phyloP scores from a whole-genome alignment of 257 asterid species.

The Ilex asprella region DNA sequence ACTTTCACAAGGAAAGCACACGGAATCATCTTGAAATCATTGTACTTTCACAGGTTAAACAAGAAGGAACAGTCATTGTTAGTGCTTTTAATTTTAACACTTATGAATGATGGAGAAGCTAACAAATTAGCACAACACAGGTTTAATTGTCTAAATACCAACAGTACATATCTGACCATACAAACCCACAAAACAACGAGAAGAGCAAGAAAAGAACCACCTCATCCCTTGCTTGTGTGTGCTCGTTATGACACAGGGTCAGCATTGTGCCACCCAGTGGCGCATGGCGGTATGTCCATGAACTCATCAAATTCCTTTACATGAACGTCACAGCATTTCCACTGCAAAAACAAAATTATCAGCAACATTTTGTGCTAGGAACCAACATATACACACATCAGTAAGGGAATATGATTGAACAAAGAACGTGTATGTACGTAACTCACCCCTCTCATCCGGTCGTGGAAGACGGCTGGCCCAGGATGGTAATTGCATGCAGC shows the following conservation, averaged over 20 bases:
- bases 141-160: no score
- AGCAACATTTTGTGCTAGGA: not conserved
- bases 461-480: slow-evolving; percentile 87
- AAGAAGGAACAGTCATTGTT: no score
- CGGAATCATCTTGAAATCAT: no score
- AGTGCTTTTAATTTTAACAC: no score
- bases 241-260: slow-evolving; percentile 24
- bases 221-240: no score
- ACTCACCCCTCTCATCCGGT: slow-evolving; percentile 88
- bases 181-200: no score
- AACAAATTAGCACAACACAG: no score
- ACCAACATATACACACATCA: not conserved
- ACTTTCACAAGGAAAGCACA: no score
- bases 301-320: slow-evolving; percentile 90
- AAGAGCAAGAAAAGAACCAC: no score
- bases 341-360: slow-evolving; percentile 33
- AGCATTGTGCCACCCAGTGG: slow-evolving; percentile 91
- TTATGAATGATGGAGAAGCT: no score
- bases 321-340: slow-evolving; percentile 91
- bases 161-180: no score
- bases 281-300: slow-evolving; percentile 71
- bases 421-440: slow-evolving; percentile 1
- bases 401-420: not conserved
- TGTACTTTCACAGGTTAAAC: no score
- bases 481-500: slow-evolving; percentile 86